Evolutionary conservation across 345 rosid genomes (phyloP), one percentile per base, ranked within the genome.

Genomic region (Garcia nutans): DNA sequence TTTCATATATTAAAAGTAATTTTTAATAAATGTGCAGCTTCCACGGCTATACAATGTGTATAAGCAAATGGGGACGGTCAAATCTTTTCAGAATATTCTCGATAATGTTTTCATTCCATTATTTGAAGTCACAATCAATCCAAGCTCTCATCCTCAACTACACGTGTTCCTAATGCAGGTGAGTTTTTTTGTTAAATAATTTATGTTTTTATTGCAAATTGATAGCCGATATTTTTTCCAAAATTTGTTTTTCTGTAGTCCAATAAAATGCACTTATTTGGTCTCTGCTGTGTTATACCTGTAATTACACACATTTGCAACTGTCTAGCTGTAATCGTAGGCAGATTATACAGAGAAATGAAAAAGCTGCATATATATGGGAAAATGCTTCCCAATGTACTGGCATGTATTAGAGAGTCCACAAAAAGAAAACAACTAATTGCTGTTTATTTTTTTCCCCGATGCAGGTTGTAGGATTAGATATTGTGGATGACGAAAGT

Each of bases 401-500:
- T 62, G 60, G 63, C 41, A 62, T 73, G 42, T 47, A 2, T 10
- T 22, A 52, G 64, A 42, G 24, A 8, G 56, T 65, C 55, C 26
- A 65, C n/a, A 26, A 15, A 15, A 54, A 1, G 23, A 26, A 44
- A 50, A 7, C 11, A 23, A 70, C 20, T 16, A 31, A 37, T 17
- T 50, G 28, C 55, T 75, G 61, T 22, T 24, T 49, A 73, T 77
- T 60, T 74, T 74, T 52, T 31, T 71, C 71, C 49, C 65, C 61
- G 52, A 63, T 78, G 41, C 87, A 87, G 88, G 90, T 87, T 69
- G 90, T 87, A 72, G 90, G 87, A 66, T 85, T 87, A 75, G 90
- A 87, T 76, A 60, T 87, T 75, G 90, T 85, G 20, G 90, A 87
- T 82, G 90, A 87, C 76, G 90, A 87, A 84, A 87, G 86, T 79